A percentile compares a stretch with the other conserved stretches of the same genome.
phyloP scores from a whole-genome alignment of 2,329 filamentous ascomycete genomes.

The Chrysoporthe cubensis region DNA sequence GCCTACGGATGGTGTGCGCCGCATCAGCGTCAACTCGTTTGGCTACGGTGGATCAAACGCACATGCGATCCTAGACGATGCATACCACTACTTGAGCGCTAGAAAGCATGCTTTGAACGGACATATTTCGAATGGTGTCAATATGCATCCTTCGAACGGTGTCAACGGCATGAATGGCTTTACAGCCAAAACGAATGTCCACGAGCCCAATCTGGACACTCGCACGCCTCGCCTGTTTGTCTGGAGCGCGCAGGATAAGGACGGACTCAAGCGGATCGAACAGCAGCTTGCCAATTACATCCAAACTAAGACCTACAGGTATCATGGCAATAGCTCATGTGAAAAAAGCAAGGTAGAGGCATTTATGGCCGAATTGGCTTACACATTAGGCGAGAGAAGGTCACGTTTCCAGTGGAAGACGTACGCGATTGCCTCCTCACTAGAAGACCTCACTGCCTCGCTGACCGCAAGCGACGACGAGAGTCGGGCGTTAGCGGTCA shows the following conservation, averaged over 20 bases:
- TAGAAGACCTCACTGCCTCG: conserved; percentile 14
- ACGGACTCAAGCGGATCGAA: conserved; percentile 35
- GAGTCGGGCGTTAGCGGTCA: not conserved
- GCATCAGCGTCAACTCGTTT: conserved; percentile 8
- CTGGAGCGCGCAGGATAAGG: conserved; percentile 43
- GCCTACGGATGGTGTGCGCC: conserved; percentile 1
- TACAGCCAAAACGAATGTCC: not conserved
- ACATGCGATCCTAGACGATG: conserved; percentile 7
- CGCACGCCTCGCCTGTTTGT: conserved; percentile 44
- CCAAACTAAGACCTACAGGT: too few species aligned
- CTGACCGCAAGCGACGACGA: conserved; percentile 47
- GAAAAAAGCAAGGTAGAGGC: not conserved
- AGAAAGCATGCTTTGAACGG: too few species aligned
- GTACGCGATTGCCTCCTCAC: not conserved
- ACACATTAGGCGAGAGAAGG: conserved; percentile 42
- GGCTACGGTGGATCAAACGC: conserved; percentile 12
- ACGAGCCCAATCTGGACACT: conserved; percentile 21
- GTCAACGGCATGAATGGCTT: not conserved
- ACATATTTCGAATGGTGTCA: too few species aligned
- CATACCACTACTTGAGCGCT: not conserved
- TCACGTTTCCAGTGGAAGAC: not conserved
- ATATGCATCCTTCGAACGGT: too few species aligned
- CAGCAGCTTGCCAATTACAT: not conserved
- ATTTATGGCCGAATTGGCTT: conserved; percentile 49
- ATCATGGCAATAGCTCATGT: too few species aligned